phyloP scores from a whole-genome alignment of 2,329 filamentous ascomycete species.

The Aspergillus sojae region DNA sequence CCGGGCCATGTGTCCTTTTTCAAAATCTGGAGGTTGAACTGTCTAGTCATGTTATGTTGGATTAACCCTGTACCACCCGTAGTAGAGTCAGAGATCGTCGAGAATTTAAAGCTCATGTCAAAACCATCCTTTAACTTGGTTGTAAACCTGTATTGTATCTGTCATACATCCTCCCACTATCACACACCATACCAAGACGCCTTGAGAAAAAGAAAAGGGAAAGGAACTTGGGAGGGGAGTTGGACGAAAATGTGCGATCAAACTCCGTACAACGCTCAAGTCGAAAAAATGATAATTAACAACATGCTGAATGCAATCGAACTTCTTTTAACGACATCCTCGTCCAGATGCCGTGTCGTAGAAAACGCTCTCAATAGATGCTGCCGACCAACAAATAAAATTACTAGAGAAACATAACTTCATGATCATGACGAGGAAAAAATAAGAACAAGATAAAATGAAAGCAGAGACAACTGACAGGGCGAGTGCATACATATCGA shows the following conservation, averaged over 20 bases:
- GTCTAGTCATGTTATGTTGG: neutral
- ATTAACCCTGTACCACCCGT: neutral
- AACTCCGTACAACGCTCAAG: conserved; percentile 2
- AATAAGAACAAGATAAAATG: neutral
- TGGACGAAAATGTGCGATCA: neutral
- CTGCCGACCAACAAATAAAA: conserved; percentile 5
- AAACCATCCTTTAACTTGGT: neutral
- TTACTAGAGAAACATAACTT: conserved; percentile 15
- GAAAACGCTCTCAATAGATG: conserved; percentile 1
- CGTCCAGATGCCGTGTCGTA: neutral
- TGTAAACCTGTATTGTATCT: neutral
- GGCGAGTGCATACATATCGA: neutral
- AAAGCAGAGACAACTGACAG: neutral
- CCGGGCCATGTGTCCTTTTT: no score
- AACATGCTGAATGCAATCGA: neutral
- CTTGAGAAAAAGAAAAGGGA: conserved; percentile 8
- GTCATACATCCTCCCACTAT: neutral
- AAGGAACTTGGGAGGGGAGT: neutral
- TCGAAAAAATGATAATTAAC: conserved; percentile 1
- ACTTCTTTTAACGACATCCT: neutral
- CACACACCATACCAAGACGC: neutral
- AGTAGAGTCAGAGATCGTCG: neutral
- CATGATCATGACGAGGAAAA: conserved; percentile 15
- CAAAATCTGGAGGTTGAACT: neutral
- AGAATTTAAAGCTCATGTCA: neutral